A percentile compares a stretch with the other conserved stretches of the same genome.
Evolutionary conservation across 305 asterid genomes (phyloP).

Genomic region (Fraxinus sp.): DNA sequence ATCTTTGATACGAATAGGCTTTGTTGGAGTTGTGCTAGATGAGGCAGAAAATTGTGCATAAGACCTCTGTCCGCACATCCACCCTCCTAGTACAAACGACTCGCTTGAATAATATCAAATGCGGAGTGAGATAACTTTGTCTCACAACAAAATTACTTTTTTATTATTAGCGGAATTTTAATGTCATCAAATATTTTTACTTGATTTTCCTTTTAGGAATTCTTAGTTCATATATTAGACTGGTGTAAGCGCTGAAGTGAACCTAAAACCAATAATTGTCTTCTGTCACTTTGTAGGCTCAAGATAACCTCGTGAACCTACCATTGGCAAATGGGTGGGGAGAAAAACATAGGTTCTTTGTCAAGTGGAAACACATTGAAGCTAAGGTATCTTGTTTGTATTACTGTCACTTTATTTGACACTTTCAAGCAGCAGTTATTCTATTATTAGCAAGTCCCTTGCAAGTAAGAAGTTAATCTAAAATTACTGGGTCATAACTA

Average conservation of each 20-base stretch:
- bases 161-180: background rate
- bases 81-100: background rate
- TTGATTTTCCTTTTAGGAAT: background rate
- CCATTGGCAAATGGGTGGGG: constrained; percentile 96
- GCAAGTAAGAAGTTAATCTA: background rate
- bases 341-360: constrained; percentile 77
- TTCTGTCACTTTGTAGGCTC: constrained; percentile 53
- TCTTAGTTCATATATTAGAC: background rate
- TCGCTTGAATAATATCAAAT: background rate
- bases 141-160: background rate
- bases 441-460: background rate
- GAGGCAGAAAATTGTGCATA: background rate
- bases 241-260: background rate
- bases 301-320: constrained; percentile 91
- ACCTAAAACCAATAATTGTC: background rate
- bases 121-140: background rate
- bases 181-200: background rate
- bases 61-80: background rate
- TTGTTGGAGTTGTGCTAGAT: background rate
- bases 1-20: background rate
- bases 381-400: constrained; percentile 63
- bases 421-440: background rate
- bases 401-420: background rate
- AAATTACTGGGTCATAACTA: background rate
- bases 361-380: constrained; percentile 90